Percentiles rank a stretch among this genome's conserved stretches.
These are phyloP conservation scores for Balakata baccata DNA, from an alignment of 345 rosid genomes.

Conservation along the genomic window DNA sequence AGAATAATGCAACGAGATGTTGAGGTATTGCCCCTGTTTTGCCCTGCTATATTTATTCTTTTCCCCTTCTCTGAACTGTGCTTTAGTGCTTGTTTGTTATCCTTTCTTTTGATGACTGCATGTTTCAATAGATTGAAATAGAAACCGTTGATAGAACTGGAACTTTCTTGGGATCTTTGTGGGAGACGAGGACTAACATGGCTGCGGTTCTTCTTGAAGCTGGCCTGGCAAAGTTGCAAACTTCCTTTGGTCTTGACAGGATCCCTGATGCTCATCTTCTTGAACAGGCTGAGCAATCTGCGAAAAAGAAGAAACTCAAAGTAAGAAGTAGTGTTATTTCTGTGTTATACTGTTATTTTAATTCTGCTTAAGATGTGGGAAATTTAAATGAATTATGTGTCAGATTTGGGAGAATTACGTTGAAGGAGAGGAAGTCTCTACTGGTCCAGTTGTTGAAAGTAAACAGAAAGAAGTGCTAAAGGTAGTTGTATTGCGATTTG, in stretches of 20 bases:
- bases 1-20: constrained; percentile 96
- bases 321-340: constrained; percentile 34
- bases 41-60: background rate
- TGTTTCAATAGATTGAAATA: constrained; percentile 63
- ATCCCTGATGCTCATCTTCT: constrained; percentile 79
- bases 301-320: constrained; percentile 82
- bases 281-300: constrained; percentile 78
- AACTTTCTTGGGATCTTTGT: constrained; percentile 91
- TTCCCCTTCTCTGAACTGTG: background rate
- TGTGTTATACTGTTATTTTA: background rate
- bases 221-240: constrained; percentile 88
- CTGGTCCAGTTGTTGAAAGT: constrained; percentile 62
- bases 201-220: constrained; percentile 77
- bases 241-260: constrained; percentile 78
- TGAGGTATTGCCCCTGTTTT: constrained; percentile 48
- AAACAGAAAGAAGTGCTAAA: constrained; percentile 84
- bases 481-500: constrained; percentile 37
- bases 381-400: background rate
- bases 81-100: constrained; percentile 11
- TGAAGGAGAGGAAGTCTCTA: constrained; percentile 87
- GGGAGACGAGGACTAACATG: constrained; percentile 79
- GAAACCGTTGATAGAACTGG: constrained; percentile 95
- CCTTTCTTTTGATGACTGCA: background rate
- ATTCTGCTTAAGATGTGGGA: background rate
- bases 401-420: constrained; percentile 98